Percentiles rank a stretch among this genome's conserved stretches.
Evolutionary conservation across 2,329 filamentous ascomycete species (phyloP).

Genomic region (Fusarium solani-melongenae): DNA sequence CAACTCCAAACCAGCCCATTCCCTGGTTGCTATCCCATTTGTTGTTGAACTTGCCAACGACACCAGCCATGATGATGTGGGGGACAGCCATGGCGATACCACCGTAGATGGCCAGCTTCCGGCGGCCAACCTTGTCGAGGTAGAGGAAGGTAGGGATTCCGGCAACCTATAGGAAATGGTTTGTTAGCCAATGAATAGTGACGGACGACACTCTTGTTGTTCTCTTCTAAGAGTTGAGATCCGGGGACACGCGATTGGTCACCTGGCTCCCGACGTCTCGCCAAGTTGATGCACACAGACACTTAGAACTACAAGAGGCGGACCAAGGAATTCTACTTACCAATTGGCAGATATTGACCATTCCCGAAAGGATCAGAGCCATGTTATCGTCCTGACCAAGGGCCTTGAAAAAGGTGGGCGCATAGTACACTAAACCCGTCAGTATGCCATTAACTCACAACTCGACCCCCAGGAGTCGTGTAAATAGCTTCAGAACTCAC

Average conservation of each 20-base stretch:
- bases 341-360: neutral
- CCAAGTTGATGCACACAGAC: neutral
- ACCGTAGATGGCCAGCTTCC: slow-evolving; percentile 32
- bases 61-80: slow-evolving; percentile 30
- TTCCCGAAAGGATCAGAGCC: neutral
- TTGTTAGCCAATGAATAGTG: no score
- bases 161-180: slow-evolving; percentile 11
- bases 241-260: neutral
- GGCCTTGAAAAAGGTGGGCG: neutral
- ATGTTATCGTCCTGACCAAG: neutral
- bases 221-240: neutral
- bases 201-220: neutral
- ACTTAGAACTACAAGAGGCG: neutral
- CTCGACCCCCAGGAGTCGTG: neutral
- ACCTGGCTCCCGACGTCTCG: neutral
- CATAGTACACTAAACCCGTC: neutral
- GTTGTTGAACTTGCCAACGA: slow-evolving; percentile 22
- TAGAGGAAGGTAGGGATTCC: slow-evolving; percentile 42
- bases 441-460: neutral
- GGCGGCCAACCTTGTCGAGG: slow-evolving; percentile 48
- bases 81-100: slow-evolving; percentile 34
- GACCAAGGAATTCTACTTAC: neutral
- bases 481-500: neutral
- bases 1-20: slow-evolving; percentile 33
- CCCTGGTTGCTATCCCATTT: slow-evolving; percentile 25